phyloP scores from a whole-genome alignment of 495 filamentous ascomycete genomes.

The Penicillium pancosmium region DNA sequence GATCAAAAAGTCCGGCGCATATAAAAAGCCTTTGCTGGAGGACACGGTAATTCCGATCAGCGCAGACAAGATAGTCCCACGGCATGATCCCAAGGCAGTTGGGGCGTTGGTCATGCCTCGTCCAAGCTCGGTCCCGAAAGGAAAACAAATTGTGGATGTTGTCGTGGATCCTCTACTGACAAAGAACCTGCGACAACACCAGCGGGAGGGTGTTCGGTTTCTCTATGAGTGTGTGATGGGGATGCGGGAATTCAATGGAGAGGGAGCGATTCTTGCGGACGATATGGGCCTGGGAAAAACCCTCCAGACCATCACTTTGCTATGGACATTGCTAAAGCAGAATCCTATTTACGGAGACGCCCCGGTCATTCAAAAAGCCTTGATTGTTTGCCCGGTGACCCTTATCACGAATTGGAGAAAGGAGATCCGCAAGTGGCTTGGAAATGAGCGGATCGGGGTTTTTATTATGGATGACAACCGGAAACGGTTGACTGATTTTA shows the following conservation, averaged over 20 bases:
- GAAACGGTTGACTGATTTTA: conserved; percentile 72
- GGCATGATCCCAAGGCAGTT: conserved; percentile 65
- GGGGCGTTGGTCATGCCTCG: conserved; percentile 73
- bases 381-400: conserved; percentile 82
- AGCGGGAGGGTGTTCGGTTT: conserved; percentile 76
- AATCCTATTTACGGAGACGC: conserved; percentile 66
- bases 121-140: conserved; percentile 56
- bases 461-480: conserved; percentile 71
- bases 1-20: conserved; percentile 36
- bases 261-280: conserved; percentile 78
- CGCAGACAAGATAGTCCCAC: conserved; percentile 54
- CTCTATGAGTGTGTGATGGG: conserved; percentile 88
- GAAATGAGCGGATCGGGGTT: conserved; percentile 75
- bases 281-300: conserved; percentile 87
- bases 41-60: conserved; percentile 51
- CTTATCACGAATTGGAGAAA: conserved; percentile 81
- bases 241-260: conserved; percentile 67
- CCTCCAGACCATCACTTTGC: conserved; percentile 73
- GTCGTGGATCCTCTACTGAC: conserved; percentile 75
- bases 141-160: conserved; percentile 75
- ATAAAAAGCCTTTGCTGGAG: conserved; percentile 65
- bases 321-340: conserved; percentile 84
- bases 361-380: conserved; percentile 73
- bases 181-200: conserved; percentile 70
- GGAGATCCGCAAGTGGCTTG: conserved; percentile 81